A percentile compares a stretch with the other conserved stretches of the same genome.
Evolutionary conservation across 1,139 yeast species (phyloP).

Genomic region (Sugiyamaella xylanicola): DNA sequence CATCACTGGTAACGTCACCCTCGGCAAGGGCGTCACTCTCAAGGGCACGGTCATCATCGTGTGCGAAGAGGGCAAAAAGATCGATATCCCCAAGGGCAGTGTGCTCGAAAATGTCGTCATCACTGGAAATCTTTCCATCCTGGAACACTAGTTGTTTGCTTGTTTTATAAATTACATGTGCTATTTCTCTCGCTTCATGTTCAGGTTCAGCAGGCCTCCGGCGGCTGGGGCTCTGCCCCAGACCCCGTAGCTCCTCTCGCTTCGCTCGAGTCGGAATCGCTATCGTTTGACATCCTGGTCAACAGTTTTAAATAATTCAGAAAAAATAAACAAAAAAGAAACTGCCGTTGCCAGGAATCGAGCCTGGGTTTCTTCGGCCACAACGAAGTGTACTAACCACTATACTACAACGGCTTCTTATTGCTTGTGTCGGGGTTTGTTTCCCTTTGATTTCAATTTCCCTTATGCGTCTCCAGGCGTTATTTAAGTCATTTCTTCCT

Average conservation of each 20-base stretch:
- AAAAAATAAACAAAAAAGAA: conserved; percentile 3
- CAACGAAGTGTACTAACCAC: conserved; percentile 34
- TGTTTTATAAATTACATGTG: background rate
- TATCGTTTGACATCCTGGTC: too few species aligned
- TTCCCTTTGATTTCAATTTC: too few species aligned
- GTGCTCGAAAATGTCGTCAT: conserved; percentile 94
- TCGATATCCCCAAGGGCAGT: conserved; percentile 96
- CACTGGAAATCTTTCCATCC: conserved; percentile 92
- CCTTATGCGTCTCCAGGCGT: too few species aligned
- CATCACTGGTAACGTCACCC: conserved; percentile 91
- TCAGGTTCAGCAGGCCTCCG: conserved; percentile 1
- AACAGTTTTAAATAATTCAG: too few species aligned
- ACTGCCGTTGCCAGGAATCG: conserved; percentile 33
- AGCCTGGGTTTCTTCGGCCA: conserved; percentile 34
- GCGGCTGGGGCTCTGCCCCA: conserved; percentile 9
- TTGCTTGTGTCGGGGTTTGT: too few species aligned
- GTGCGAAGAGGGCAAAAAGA: conserved; percentile 94
- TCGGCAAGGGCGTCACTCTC: conserved; percentile 87
- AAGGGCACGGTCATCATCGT: conserved; percentile 98
- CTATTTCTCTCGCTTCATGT: background rate
- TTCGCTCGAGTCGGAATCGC: too few species aligned
- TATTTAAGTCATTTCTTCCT: too few species aligned
- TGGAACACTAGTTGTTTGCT: conserved; percentile 68
- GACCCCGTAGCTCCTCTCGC: background rate
- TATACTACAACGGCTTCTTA: conserved; percentile 30